Percentiles rank a stretch among this genome's conserved stretches.
Evolutionary conservation across 2,329 filamentous ascomycete species (phyloP).

Genomic region (Pyricularia sp.): DNA sequence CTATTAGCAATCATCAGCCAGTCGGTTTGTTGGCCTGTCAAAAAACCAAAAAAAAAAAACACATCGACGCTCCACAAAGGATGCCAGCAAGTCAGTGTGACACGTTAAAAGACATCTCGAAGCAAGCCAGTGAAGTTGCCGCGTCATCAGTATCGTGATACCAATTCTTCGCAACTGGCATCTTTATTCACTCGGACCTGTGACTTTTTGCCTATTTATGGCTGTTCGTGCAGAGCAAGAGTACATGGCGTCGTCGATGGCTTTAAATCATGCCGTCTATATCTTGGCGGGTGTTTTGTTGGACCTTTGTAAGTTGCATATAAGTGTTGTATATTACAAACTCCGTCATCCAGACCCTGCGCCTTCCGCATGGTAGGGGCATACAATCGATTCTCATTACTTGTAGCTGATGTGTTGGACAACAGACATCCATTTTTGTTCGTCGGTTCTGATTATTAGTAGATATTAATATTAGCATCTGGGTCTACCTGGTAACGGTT

Average conservation of each 20-base stretch:
- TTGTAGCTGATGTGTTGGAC: constrained; percentile 41
- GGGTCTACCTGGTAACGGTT: too few relatives aligned
- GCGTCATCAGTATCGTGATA: too few relatives aligned
- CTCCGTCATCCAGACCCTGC: not conserved
- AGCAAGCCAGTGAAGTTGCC: not conserved
- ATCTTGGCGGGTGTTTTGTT: not conserved
- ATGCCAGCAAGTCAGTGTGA: not conserved
- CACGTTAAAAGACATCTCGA: not conserved
- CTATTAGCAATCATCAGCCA: not conserved
- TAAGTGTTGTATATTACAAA: not conserved
- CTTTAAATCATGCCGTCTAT: not conserved
- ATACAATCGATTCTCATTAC: constrained; percentile 12
- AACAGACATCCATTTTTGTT: constrained; percentile 78
- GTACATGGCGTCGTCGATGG: not conserved
- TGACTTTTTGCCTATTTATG: not conserved
- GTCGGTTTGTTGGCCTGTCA: not conserved
- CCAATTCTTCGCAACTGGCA: too few relatives aligned
- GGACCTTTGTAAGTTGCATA: not conserved
- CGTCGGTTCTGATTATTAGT: constrained; percentile 39
- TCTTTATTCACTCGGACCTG: too few relatives aligned
- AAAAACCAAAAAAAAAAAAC: too few relatives aligned
- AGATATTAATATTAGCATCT: constrained; percentile 12
- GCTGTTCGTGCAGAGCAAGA: not conserved
- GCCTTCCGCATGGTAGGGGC: not conserved
- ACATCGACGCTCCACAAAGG: not conserved